Percentiles rank a stretch among this genome's conserved stretches.
These are phyloP conservation scores for Rhizophagus clarus DNA, from an alignment of 192 early-diverging fungal species.

Conservation along the genomic window DNA sequence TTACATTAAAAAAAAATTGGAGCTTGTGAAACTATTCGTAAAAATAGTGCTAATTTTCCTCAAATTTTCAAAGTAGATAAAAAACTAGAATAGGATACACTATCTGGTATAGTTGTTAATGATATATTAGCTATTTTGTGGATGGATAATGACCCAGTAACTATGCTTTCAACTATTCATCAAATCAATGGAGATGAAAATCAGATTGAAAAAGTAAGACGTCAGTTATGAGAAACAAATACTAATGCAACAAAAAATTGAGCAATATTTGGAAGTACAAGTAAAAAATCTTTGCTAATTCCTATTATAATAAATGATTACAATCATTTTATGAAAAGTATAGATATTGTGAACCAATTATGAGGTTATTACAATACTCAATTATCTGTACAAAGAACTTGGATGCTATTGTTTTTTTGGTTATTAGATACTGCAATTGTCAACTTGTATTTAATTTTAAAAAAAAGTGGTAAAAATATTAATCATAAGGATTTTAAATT, in stretches of 20 bases:
- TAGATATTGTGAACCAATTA: constrained; percentile 34
- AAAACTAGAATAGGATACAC: neutral
- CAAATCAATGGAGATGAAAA: neutral
- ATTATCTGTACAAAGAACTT: constrained; percentile 13
- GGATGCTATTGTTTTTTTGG: constrained; percentile 30
- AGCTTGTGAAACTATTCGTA: neutral
- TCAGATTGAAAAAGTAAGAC: neutral
- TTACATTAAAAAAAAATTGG: neutral
- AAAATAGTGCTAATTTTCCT: neutral
- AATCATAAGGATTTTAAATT: no score
- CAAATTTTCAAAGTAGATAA: neutral
- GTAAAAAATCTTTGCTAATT: constrained; percentile 21
- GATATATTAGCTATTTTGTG: constrained; percentile 16
- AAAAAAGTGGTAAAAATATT: no score
- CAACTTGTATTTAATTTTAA: no score
- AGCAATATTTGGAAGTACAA: constrained; percentile 1
- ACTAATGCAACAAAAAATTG: neutral
- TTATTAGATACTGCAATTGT: constrained; percentile 26
- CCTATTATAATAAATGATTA: constrained; percentile 33
- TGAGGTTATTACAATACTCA: constrained; percentile 24
- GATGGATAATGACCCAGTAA: neutral
- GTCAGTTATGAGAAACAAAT: neutral
- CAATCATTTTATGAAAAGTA: constrained; percentile 27
- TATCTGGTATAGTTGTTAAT: neutral
- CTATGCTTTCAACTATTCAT: neutral